Base-by-base conservation (phyloP, 2,329 filamentous ascomycete genomes). In the Amesomyces nigricolor region DNA sequence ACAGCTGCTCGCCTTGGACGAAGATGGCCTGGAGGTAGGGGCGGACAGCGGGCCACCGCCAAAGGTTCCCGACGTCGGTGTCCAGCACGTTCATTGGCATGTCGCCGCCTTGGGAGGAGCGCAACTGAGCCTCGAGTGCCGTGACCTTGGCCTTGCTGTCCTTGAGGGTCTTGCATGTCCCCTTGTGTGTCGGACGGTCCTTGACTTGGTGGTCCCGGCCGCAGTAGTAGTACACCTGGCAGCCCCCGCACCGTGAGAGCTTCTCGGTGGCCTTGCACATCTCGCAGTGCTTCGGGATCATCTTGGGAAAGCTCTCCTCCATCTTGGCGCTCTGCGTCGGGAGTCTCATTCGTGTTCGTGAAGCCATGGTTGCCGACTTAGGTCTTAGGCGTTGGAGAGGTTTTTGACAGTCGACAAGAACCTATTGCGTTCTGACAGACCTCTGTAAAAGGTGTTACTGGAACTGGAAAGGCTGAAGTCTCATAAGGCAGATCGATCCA, bases 141-240 rank as follows among this genome's bases (percentile, higher is more conserved):
- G 67, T 63, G 14, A 75, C 57, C 0, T 56, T 58, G 6, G 57
- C 37, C 2, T 65, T 66, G 5, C 56, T 54, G 38, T 68, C 68
- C 53, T 69, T 71, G 63, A 75, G 65, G 9, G 53, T 56, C 11
- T 60, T 70, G 65, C 78, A 80, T 13, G 50, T 61, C 9, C 37
- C 37, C 59, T 74, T 74, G 66, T 80, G 76, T 2, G 54, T 43
- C 0, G 57, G 39, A 22, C 70, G 62, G 59, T 79, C 63, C 2
- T 62, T 47, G 0, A 52, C 50, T 64, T 79, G 75, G 62, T 79
- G 75, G 1, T 73, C 70, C 13, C 63, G 62, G 47, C 69, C 63
- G 65, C 78, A 80, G 65, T 80, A 80, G 39, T 65, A 64, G 50
- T 73, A 66, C 1, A 69, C 71, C 42, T 67, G 70, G 65, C 77